phyloP scores from a whole-genome alignment of 2,329 filamentous ascomycete species.

The Pyrenochaeta sp. region DNA sequence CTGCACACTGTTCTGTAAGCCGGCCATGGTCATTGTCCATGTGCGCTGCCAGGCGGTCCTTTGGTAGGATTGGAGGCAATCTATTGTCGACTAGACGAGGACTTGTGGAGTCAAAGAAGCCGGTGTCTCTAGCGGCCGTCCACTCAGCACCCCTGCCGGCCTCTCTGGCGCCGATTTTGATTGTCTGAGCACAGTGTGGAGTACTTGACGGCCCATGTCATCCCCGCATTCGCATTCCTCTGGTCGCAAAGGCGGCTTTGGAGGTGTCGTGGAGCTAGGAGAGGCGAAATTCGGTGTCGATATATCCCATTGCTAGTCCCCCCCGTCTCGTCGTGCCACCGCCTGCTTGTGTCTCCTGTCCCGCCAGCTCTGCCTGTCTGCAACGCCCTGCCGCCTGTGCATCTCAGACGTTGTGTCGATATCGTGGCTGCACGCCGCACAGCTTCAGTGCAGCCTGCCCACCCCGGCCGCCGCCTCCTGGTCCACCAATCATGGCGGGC shows the following conservation, averaged over 20 bases:
- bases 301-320: constrained; percentile 29
- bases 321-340: constrained; percentile 13
- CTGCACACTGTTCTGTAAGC: constrained; percentile 40
- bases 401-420: constrained; percentile 18
- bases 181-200: constrained; percentile 44
- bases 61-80: constrained; percentile 38
- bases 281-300: constrained; percentile 30
- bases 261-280: constrained; percentile 25
- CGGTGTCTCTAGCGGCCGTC: constrained; percentile 25
- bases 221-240: constrained; percentile 47
- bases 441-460: constrained; percentile 38
- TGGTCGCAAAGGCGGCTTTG: constrained; percentile 38
- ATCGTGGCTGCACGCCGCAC: constrained; percentile 43
- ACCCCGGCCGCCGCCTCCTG: constrained; percentile 27
- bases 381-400: constrained; percentile 11
- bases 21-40: constrained; percentile 19
- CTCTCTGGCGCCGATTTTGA: constrained; percentile 35
- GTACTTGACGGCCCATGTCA: constrained; percentile 37
- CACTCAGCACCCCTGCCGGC: constrained; percentile 35
- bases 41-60: constrained; percentile 5
- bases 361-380: constrained; percentile 8
- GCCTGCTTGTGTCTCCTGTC: constrained; percentile 1
- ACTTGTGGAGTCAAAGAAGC: constrained; percentile 29
- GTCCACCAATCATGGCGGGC: constrained; percentile 52
- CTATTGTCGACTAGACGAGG: constrained; percentile 31